Conservation (phyloP, 2,329 filamentous ascomycete genomes). For the Nectriaceae sp. region DNA sequence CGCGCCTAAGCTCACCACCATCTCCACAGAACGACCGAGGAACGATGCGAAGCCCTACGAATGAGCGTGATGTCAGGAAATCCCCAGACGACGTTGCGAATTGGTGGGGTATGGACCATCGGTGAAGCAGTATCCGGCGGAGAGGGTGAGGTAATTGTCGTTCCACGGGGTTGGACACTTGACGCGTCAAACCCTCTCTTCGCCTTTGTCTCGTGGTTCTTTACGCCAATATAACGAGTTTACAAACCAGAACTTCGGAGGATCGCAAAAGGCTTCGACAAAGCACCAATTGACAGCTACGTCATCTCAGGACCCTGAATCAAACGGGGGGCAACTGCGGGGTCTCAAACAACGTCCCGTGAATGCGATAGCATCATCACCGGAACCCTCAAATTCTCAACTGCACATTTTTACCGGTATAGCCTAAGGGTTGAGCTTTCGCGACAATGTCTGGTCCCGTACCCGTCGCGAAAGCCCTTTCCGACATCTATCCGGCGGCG, state of each 20-base stretch:
- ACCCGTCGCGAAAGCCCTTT: constrained; percentile 72
- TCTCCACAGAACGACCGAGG: constrained; percentile 1
- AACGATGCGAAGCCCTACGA: too few relatives aligned
- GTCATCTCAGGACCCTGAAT: background rate
- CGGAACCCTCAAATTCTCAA: too few relatives aligned
- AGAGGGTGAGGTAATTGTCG: background rate
- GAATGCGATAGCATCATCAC: too few relatives aligned
- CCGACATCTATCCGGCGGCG: constrained; percentile 81
- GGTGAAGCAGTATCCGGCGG: background rate
- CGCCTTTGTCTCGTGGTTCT: too few relatives aligned
- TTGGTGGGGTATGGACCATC: background rate
- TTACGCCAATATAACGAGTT: too few relatives aligned
- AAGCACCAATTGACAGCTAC: too few relatives aligned
- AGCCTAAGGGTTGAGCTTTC: too few relatives aligned
- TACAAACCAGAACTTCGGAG: background rate
- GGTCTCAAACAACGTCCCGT: background rate
- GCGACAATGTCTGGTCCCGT: constrained; percentile 61
- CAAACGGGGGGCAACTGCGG: background rate
- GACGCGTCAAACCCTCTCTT: background rate
- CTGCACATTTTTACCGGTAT: too few relatives aligned
- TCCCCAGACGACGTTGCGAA: background rate
- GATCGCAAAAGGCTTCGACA: background rate
- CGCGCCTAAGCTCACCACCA: background rate
- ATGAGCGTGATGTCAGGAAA: background rate
- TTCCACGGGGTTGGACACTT: background rate